A percentile compares a stretch with the other conserved stretches of the same genome.
phyloP scores from a whole-genome alignment of 2,329 filamentous ascomycete genomes.

The Endocalyx cinctus region DNA sequence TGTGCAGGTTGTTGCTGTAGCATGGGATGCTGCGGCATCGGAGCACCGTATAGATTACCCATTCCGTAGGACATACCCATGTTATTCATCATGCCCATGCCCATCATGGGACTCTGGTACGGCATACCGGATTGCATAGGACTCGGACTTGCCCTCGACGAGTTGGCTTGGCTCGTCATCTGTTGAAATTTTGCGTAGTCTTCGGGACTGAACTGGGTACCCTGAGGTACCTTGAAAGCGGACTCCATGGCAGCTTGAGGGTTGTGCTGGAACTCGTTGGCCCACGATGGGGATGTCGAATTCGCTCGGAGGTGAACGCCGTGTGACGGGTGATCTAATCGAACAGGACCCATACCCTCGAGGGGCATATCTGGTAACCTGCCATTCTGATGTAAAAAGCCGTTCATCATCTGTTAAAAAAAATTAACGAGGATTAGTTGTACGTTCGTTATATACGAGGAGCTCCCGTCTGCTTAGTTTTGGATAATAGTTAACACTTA shows the following conservation, averaged over 20 bases:
- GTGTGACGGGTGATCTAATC: slow-evolving; percentile 43
- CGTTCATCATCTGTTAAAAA: slow-evolving; percentile 74
- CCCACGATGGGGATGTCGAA: slow-evolving; percentile 51
- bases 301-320: slow-evolving; percentile 48
- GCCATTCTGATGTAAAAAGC: slow-evolving; percentile 80
- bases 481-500: slow-evolving; percentile 22
- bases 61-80: slow-evolving; percentile 52
- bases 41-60: slow-evolving; percentile 50
- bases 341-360: slow-evolving; percentile 38
- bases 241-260: slow-evolving; percentile 67
- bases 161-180: slow-evolving; percentile 53
- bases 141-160: slow-evolving; percentile 54
- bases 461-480: background rate
- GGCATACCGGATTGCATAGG: slow-evolving; percentile 37
- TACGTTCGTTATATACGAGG: no score
- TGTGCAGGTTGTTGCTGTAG: slow-evolving; percentile 37
- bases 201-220: slow-evolving; percentile 66
- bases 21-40: slow-evolving; percentile 49
- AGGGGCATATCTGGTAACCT: slow-evolving; percentile 50
- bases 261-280: slow-evolving; percentile 43
- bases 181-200: slow-evolving; percentile 88
- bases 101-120: slow-evolving; percentile 58
- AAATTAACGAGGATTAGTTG: slow-evolving; percentile 24
- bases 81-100: slow-evolving; percentile 40
- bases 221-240: slow-evolving; percentile 56